Conservation (phyloP, 148 eudicot genomes). For the Fagopyrum homotropicum region DNA sequence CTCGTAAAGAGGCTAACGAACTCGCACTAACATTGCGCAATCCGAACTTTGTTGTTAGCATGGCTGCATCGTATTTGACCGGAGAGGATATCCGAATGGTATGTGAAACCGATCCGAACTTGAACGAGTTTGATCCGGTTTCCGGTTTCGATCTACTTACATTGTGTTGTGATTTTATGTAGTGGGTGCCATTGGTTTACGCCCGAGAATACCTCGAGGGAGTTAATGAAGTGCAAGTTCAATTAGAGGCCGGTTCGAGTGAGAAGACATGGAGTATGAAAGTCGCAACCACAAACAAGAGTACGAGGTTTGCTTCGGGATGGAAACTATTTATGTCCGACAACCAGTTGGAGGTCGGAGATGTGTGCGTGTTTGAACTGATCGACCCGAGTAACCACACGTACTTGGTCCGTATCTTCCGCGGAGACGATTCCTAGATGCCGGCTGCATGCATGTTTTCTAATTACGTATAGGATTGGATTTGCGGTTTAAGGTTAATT, state of each 20-base stretch:
- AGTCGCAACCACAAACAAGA: neutral
- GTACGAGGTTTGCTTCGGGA: neutral
- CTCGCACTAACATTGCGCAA: neutral
- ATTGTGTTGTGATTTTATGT: neutral
- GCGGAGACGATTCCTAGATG: too few species aligned
- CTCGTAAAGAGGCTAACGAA: neutral
- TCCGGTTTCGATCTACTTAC: too few species aligned
- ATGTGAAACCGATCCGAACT: neutral
- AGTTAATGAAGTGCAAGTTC: neutral
- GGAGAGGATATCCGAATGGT: neutral
- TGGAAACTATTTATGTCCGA: neutral
- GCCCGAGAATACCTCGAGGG: neutral
- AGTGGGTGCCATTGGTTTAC: neutral
- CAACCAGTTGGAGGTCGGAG: neutral
- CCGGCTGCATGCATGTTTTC: too few species aligned
- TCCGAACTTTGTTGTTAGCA: neutral
- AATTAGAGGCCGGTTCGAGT: neutral
- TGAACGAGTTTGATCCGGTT: too few species aligned
- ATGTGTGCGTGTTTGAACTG: neutral
- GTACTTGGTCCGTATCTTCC: neutral
- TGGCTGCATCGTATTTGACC: neutral
- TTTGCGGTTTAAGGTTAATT: too few species aligned
- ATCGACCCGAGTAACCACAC: neutral
- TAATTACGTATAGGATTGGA: too few species aligned
- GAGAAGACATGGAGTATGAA: neutral